These are phyloP conservation scores for Daldinia vernicosa DNA, from an alignment of 495 filamentous ascomycete genomes.

Conservation along the genomic window DNA sequence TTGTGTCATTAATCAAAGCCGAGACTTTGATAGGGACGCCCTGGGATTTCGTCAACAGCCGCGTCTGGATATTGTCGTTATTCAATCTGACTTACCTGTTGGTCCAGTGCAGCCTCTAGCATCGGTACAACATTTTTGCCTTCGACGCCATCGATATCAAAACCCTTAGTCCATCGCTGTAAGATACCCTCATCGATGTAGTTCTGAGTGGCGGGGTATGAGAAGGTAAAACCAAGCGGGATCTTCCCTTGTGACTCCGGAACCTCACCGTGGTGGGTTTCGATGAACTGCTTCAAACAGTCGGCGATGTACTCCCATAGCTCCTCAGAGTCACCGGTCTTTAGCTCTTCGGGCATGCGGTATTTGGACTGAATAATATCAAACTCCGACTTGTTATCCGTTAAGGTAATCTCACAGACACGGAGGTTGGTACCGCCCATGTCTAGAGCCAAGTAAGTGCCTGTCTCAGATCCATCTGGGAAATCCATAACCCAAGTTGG, in stretches of 20 bases:
- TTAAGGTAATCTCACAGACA: constrained; percentile 94
- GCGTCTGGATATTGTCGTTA: constrained; percentile 14
- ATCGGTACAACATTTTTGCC: constrained; percentile 93
- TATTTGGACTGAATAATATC: constrained; percentile 99
- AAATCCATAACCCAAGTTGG: constrained; percentile 97
- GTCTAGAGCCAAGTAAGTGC: constrained; percentile 91
- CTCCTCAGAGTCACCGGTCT: constrained; percentile 88
- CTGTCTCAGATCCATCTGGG: constrained; percentile 87
- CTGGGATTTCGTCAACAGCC: constrained; percentile 50
- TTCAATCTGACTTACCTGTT: constrained; percentile 66
- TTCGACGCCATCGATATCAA: constrained; percentile 96
- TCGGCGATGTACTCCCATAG: constrained; percentile 98
- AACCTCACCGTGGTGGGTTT: constrained; percentile 81
- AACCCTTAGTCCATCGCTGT: constrained; percentile 99
- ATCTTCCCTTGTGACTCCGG: constrained; percentile 67
- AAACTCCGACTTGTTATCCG: constrained; percentile 91
- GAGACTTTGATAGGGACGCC: constrained; percentile 92
- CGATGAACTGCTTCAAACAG: constrained; percentile 94
- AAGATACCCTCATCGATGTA: constrained; percentile 96
- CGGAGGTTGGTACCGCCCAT: constrained; percentile 99
- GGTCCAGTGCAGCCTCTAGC: constrained; percentile 82
- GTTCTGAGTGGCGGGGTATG: constrained; percentile 94
- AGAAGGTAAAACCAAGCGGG: constrained; percentile 97
- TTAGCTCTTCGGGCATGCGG: constrained; percentile 93
- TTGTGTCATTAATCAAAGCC: constrained; percentile 97